A percentile compares a stretch with the other conserved stretches of the same genome.
phyloP scores from a whole-genome alignment of 2,329 filamentous ascomycete species.

The Penicillium hesseltinei region DNA sequence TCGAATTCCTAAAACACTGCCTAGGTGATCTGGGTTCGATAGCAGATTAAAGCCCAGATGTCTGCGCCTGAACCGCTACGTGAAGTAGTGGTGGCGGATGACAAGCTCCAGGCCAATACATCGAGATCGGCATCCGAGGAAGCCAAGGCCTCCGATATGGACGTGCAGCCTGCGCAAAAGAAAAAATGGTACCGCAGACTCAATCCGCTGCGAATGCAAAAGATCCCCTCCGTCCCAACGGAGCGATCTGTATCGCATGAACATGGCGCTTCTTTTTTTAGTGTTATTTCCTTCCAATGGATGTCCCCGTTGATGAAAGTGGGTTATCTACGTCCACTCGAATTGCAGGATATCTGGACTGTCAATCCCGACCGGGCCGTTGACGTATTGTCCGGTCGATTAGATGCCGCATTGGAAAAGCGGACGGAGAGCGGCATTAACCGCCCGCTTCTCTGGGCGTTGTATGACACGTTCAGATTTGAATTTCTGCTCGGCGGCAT shows the following conservation, averaged over 20 bases:
- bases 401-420: constrained; percentile 67
- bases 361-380: constrained; percentile 80
- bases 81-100: constrained; percentile 17
- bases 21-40: not conserved
- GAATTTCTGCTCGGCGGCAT: constrained; percentile 85
- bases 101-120: constrained; percentile 15
- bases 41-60: constrained; percentile 4
- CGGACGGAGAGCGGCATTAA: constrained; percentile 67
- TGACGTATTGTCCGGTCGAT: constrained; percentile 63
- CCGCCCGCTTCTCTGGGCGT: constrained; percentile 71
- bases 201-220: constrained; percentile 48
- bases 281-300: constrained; percentile 80
- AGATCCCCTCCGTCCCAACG: constrained; percentile 56
- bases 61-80: constrained; percentile 16
- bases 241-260: constrained; percentile 62
- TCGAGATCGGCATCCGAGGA: constrained; percentile 18
- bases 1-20: not conserved
- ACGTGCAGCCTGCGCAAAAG: constrained; percentile 4
- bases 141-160: constrained; percentile 11
- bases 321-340: constrained; percentile 80
- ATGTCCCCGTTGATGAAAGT: constrained; percentile 81
- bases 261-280: constrained; percentile 70
- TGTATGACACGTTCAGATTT: constrained; percentile 80
- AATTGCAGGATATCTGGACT: constrained; percentile 81
- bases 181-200: constrained; percentile 41